Conservation (phyloP, 1,284 basidiomycete genomes). For the Cystobasidium pallidum region DNA sequence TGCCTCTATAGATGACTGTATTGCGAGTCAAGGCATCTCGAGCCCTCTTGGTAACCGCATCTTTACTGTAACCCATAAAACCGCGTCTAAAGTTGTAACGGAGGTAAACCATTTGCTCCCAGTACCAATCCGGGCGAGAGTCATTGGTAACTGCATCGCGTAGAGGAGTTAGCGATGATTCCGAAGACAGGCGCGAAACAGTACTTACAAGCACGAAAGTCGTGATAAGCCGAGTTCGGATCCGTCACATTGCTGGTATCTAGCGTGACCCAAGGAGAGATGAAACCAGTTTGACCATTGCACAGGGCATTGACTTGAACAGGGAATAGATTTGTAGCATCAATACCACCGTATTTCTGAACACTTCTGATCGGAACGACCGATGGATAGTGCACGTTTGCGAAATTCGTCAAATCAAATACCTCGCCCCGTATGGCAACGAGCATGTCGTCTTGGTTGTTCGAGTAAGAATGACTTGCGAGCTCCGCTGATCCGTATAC, state of each 20-base stretch:
- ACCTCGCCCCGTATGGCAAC: conserved; percentile 89
- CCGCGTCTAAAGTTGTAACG: conserved; percentile 85
- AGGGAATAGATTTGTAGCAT: conserved; percentile 82
- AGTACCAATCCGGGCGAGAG: conserved; percentile 93
- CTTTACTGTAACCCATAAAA: conserved; percentile 83
- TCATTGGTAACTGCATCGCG: conserved; percentile 66
- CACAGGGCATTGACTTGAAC: conserved; percentile 96
- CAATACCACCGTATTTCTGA: conserved; percentile 78
- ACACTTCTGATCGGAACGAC: conserved; percentile 77
- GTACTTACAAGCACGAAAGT: conserved; percentile 73
- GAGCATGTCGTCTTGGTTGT: conserved; percentile 73
- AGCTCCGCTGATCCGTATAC: conserved; percentile 82
- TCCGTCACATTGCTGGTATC: conserved; percentile 77
- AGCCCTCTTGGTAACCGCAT: conserved; percentile 74
- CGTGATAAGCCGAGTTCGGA: conserved; percentile 79
- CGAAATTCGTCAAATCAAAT: conserved; percentile 67
- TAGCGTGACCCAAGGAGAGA: conserved; percentile 83
- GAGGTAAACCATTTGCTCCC: conserved; percentile 62
- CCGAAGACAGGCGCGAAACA: not conserved
- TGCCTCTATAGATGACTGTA: conserved; percentile 78
- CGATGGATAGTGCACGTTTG: conserved; percentile 56
- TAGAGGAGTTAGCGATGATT: conserved; percentile 2
- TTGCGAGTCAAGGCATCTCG: conserved; percentile 59
- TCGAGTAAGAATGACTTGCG: conserved; percentile 67
- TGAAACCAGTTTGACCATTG: conserved; percentile 75